A percentile compares a stretch with the other conserved stretches of the same genome.
Conservation (phyloP, 176 grass and related monocot species). For the Oryza coarctata region DNA sequence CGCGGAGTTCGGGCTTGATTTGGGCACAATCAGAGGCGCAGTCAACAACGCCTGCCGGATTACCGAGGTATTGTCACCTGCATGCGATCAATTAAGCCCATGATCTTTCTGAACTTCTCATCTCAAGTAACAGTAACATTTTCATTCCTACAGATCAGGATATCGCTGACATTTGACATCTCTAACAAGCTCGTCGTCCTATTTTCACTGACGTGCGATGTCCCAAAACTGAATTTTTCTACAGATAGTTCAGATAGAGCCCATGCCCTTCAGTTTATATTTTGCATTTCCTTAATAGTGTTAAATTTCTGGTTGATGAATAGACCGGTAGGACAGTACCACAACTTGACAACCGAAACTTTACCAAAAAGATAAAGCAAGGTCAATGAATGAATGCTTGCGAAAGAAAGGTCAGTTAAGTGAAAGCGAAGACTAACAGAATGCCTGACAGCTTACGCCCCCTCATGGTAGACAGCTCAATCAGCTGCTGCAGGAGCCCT, state of each 20-base stretch:
- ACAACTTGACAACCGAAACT: slow-evolving; percentile 7
- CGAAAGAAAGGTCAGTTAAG: slow-evolving; percentile 5
- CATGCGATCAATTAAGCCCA: background rate
- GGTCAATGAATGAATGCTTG: slow-evolving; percentile 21
- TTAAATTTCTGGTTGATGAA: background rate
- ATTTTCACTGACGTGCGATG: background rate
- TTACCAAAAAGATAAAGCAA: background rate
- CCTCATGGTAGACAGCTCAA: slow-evolving; percentile 24
- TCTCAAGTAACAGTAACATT: background rate
- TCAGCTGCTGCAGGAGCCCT: slow-evolving; percentile 22
- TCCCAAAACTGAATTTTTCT: background rate
- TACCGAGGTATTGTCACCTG: slow-evolving; percentile 56
- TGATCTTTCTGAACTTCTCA: background rate
- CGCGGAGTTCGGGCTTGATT: slow-evolving; percentile 57
- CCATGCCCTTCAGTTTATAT: background rate
- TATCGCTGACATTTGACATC: background rate
- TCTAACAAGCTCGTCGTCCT: background rate
- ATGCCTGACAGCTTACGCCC: slow-evolving; percentile 16
- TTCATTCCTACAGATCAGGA: background rate
- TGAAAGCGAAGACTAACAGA: slow-evolving; percentile 39
- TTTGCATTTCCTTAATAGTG: background rate
- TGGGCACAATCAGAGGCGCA: slow-evolving; percentile 67
- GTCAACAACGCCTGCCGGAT: slow-evolving; percentile 85
- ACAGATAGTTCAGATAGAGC: background rate
- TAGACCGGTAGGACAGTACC: slow-evolving; percentile 11